A percentile compares a stretch with the other conserved stretches of the same genome.
Conservation (phyloP, 2,329 filamentous ascomycete species). For the Sarocladium kiliense region DNA sequence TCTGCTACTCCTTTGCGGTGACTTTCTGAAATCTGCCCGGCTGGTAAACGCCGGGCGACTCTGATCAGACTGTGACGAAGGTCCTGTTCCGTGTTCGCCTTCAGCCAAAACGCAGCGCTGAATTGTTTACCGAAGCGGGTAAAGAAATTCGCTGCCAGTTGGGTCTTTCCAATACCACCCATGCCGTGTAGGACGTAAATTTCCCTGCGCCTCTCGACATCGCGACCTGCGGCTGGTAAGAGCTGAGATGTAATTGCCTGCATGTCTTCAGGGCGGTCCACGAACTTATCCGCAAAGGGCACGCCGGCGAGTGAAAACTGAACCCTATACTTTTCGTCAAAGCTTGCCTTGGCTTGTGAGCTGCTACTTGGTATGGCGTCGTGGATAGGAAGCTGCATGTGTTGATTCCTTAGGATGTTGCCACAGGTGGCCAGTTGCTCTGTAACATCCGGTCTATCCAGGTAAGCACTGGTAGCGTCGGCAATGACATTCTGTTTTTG, state of each 20-base stretch:
- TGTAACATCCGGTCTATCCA: constrained; percentile 3
- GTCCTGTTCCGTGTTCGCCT: constrained; percentile 22
- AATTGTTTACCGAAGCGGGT: constrained; percentile 14
- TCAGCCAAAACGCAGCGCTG: constrained; percentile 26
- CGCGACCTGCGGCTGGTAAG: neutral
- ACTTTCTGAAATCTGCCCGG: constrained; percentile 9
- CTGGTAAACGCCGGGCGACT: constrained; percentile 16
- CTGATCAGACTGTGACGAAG: constrained; percentile 22
- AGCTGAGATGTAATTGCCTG: neutral
- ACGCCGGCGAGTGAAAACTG: neutral
- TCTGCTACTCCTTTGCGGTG: neutral
- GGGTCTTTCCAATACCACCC: constrained; percentile 4
- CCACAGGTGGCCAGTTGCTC: neutral
- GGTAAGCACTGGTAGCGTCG: constrained; percentile 14
- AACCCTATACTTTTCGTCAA: neutral
- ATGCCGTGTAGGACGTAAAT: constrained; percentile 7
- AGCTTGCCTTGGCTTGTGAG: neutral
- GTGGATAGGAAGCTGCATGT: neutral
- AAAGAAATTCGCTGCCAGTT: constrained; percentile 5
- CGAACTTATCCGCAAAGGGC: constrained; percentile 54
- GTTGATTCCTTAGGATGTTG: neutral
- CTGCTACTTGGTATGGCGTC: neutral
- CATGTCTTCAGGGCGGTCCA: constrained; percentile 35
- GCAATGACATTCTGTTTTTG: constrained; percentile 11
- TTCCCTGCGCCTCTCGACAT: neutral